These are phyloP conservation scores for Trametes cinnabarina DNA, from an alignment of 768 basidiomycete species.

Conservation along the genomic window DNA sequence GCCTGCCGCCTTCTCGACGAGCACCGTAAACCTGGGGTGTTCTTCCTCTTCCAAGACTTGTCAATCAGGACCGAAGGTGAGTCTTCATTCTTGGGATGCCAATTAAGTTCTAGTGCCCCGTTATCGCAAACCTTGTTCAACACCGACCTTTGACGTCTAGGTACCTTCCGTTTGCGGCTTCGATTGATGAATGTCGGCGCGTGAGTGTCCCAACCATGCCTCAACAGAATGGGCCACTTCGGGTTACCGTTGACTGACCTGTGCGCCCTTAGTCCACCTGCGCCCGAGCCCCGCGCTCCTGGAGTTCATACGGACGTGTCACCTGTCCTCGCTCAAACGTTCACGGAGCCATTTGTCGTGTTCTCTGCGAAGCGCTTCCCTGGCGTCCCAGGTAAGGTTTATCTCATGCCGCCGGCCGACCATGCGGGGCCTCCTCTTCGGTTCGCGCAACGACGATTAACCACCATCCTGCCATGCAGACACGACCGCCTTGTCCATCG, in stretches of 20 bases:
- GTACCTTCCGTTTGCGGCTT: constrained; percentile 81
- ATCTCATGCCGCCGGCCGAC: constrained; percentile 13
- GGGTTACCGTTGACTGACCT: constrained; percentile 9
- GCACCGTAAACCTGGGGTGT: constrained; percentile 82
- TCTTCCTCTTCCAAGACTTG: constrained; percentile 93
- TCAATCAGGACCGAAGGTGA: constrained; percentile 91
- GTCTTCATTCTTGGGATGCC: constrained; percentile 13
- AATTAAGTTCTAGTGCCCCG: constrained; percentile 17
- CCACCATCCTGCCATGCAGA: constrained; percentile 40
- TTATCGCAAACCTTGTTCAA: constrained; percentile 20
- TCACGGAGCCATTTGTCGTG: constrained; percentile 81
- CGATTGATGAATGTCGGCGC: constrained; percentile 87
- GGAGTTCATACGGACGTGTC: constrained; percentile 67
- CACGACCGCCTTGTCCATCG: constrained; percentile 86
- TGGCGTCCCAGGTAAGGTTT: constrained; percentile 77
- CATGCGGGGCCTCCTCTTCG: constrained; percentile 10
- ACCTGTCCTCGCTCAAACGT: constrained; percentile 80
- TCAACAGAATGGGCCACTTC: constrained; percentile 9
- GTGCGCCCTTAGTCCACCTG: constrained; percentile 52
- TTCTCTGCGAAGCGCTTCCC: constrained; percentile 94
- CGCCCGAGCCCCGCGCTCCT: constrained; percentile 65
- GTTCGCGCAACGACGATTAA: constrained; percentile 11
- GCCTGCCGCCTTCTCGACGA: constrained; percentile 84
- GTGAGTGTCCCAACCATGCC: constrained; percentile 52
- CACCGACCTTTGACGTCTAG: constrained; percentile 38